Evolutionary conservation across 176 grass and related monocot species (phyloP).

Genomic region (Alloteropsis semialata): DNA sequence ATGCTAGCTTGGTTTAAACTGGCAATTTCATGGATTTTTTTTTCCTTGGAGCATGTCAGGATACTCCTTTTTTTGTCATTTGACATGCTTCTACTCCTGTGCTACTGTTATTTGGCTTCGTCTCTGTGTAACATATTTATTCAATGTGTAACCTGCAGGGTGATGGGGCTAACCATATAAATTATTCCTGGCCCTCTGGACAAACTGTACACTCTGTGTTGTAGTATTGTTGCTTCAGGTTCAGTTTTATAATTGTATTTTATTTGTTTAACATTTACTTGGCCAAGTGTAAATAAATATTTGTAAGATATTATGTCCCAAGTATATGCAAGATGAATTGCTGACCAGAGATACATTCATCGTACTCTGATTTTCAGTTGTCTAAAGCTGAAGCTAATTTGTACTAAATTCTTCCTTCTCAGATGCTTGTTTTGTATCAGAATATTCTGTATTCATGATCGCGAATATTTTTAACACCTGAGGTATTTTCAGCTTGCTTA

Average conservation of each 20-base stretch:
- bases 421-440: not conserved
- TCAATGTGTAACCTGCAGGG: slow-evolving; percentile 34
- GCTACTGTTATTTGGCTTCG: not conserved
- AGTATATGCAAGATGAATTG: not conserved
- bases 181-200: slow-evolving; percentile 33
- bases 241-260: slow-evolving; percentile 24
- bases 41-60: not conserved
- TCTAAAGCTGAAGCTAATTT: not conserved
- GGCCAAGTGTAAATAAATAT: slow-evolving; percentile 20
- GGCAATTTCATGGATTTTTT: not conserved
- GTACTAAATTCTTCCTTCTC: not conserved
- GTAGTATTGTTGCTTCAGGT: slow-evolving; percentile 13
- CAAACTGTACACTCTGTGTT: not conserved
- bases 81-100: not conserved
- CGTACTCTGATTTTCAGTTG: not conserved
- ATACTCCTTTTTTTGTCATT: not conserved
- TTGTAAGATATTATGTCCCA: slow-evolving; percentile 16
- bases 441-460: not conserved
- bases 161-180: slow-evolving; percentile 20
- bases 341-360: not conserved
- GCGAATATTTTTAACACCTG: not conserved
- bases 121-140: not conserved
- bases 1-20: not conserved
- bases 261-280: slow-evolving; percentile 18
- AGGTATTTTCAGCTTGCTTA: not conserved